Conservation (phyloP, 2,329 filamentous ascomycete species). For the Nemania sp. region DNA sequence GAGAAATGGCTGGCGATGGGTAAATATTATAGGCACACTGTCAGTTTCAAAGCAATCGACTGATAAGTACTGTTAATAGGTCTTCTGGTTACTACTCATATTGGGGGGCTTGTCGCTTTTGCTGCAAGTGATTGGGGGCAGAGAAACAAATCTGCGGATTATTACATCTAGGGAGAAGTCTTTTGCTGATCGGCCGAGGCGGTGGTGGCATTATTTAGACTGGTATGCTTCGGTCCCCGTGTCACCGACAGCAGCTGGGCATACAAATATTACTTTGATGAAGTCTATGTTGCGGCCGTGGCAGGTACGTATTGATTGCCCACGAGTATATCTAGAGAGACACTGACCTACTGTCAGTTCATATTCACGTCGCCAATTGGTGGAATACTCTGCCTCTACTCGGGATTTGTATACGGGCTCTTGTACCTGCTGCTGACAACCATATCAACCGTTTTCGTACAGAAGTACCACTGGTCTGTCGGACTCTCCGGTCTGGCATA, state of each 20-base stretch:
- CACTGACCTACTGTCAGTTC: conserved; percentile 8
- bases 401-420: conserved; percentile 21
- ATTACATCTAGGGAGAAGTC: conserved; percentile 19
- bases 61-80: conserved; percentile 3
- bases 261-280: conserved; percentile 6
- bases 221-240: conserved; percentile 14
- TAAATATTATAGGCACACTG: background rate
- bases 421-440: conserved; percentile 23
- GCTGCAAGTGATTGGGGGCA: conserved; percentile 15
- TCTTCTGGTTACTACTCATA: conserved; percentile 20
- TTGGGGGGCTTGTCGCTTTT: conserved; percentile 13
- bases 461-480: conserved; percentile 18
- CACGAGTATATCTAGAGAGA: no score
- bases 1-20: conserved; percentile 23
- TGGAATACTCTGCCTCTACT: conserved; percentile 17
- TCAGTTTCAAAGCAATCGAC: background rate
- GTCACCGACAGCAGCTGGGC: background rate
- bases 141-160: conserved; percentile 20
- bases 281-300: conserved; percentile 14
- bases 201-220: conserved; percentile 22
- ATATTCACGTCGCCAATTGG: conserved; percentile 20
- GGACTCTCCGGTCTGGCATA: conserved; percentile 20
- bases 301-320: conserved; percentile 6
- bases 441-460: conserved; percentile 17
- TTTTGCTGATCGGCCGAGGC: conserved; percentile 11